A percentile compares a stretch with the other conserved stretches of the same genome.
phyloP scores from a whole-genome alignment of 352 stramenopile genomes.

The Hyaloperonospora brassicae region DNA sequence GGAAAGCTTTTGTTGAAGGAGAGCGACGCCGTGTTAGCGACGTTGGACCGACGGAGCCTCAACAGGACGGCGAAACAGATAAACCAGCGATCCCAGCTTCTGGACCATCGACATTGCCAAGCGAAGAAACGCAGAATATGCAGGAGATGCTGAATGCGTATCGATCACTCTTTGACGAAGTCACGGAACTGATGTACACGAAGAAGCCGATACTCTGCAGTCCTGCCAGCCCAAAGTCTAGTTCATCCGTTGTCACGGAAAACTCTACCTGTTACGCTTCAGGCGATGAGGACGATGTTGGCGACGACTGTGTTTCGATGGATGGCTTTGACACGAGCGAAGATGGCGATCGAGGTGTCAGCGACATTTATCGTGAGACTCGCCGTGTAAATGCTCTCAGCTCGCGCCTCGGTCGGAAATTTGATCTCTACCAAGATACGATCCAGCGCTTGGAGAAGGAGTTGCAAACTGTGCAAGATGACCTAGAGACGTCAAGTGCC shows the following conservation, averaged over 20 bases:
- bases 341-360: slow-evolving; percentile 23
- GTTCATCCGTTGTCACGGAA: slow-evolving; percentile 60
- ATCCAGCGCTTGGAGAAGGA: slow-evolving; percentile 68
- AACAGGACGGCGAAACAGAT: slow-evolving; percentile 20
- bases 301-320: slow-evolving; percentile 27
- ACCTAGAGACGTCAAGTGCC: slow-evolving; percentile 70
- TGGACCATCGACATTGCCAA: slow-evolving; percentile 22
- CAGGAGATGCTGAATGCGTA: slow-evolving; percentile 63
- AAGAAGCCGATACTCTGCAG: slow-evolving; percentile 43
- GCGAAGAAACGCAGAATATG: slow-evolving; percentile 40
- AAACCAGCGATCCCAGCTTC: slow-evolving; percentile 12
- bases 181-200: slow-evolving; percentile 44
- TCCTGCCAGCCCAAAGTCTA: slow-evolving; percentile 42
- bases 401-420: slow-evolving; percentile 53
- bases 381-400: slow-evolving; percentile 49
- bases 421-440: slow-evolving; percentile 63
- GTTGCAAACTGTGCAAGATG: slow-evolving; percentile 50
- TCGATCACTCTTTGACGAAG: slow-evolving; percentile 52
- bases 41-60: slow-evolving; percentile 11
- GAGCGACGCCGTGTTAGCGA: slow-evolving; percentile 34
- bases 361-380: slow-evolving; percentile 44
- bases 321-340: slow-evolving; percentile 31
- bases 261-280: slow-evolving; percentile 58
- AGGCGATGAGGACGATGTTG: slow-evolving; percentile 37
- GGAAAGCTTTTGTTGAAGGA: slow-evolving; percentile 57